Base-by-base conservation (phyloP, 2,329 filamentous ascomycete species). In the Aspergillus candidus region DNA sequence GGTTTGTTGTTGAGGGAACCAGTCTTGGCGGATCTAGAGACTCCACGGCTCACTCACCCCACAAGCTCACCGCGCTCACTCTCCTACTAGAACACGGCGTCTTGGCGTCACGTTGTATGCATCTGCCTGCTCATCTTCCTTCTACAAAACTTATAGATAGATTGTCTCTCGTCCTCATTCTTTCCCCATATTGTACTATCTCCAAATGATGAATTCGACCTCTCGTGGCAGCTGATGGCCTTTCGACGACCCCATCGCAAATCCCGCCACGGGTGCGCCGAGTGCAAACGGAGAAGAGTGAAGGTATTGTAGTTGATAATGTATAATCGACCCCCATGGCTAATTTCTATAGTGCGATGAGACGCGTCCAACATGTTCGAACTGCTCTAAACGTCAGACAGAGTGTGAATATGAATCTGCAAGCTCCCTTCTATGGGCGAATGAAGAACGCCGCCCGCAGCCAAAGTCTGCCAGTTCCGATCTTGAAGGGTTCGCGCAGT, bases 211-310 rank as follows among this genome's bases (percentile, higher is more conserved):
- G 22, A 27, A 27, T 7, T 10, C 7, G 7, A 10, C 22, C 22
- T 27, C 7, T 10, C 2, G 22, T 27, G 22, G 22, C 22, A 27
- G 22, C 22, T 27, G 27, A 63, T 65, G 62, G 60, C 60, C 32
- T 57, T 62, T 40, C 54, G 62, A 57, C 52, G 60, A 57, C 54
- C 62, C 34, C 62, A 65, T 52, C 58, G 59, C 35, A 66, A 66
- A 55, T 65, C 62, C 32, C 56, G 62, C 17, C 60, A 62, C 39
- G 62, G 62, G 36, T 65, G 62, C 44, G 31, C 55, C 40, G 59
- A 62, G 50, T 66, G 62, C 49, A 66, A 66, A 48, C 53, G 57
- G 34, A 48, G 62, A 37, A 56, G 62, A 46, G 62, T 66, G 13
- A 66, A 66, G 55, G 61, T 64, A 52, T 30, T 47, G 38, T 35